phyloP scores from a whole-genome alignment of 2,329 filamentous ascomycete species.

The Pseudonectria buxi region DNA sequence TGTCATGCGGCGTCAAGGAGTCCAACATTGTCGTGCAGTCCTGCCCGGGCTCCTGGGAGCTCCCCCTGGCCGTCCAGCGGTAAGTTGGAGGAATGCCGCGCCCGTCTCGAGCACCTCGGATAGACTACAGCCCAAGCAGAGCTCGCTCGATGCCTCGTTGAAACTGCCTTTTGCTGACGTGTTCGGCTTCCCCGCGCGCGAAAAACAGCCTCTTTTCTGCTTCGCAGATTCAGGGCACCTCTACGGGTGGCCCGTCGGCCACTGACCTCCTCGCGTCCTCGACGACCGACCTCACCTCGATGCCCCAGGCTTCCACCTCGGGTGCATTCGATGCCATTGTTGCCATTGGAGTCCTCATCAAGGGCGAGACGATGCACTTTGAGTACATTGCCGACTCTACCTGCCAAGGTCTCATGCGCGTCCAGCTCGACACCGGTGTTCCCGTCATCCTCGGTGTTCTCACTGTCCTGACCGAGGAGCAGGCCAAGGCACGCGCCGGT shows the following conservation, averaged over 20 bases:
- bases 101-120: slow-evolving; percentile 2
- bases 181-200: background rate
- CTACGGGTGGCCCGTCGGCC: slow-evolving; percentile 55
- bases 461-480: slow-evolving; percentile 82
- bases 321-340: slow-evolving; percentile 87
- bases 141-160: too few relatives aligned
- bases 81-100: slow-evolving; percentile 33
- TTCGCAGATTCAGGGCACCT: slow-evolving; percentile 75
- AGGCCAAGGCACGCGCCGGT: slow-evolving; percentile 79
- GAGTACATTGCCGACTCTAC: slow-evolving; percentile 95
- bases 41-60: slow-evolving; percentile 90
- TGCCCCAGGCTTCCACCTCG: slow-evolving; percentile 35
- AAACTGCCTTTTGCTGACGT: slow-evolving; percentile 10
- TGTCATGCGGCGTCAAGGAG: slow-evolving; percentile 72
- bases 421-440: slow-evolving; percentile 81
- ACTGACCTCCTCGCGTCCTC: slow-evolving; percentile 68
- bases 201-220: slow-evolving; percentile 66
- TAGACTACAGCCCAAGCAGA: too few relatives aligned
- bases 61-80: slow-evolving; percentile 85
- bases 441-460: slow-evolving; percentile 90
- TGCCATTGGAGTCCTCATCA: slow-evolving; percentile 92
- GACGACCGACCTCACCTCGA: slow-evolving; percentile 58
- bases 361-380: slow-evolving; percentile 99
- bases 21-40: slow-evolving; percentile 84
- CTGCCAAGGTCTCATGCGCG: slow-evolving; percentile 86